Conservation (phyloP, 345 rosid species). For the Melaleuca quinquenervia region DNA sequence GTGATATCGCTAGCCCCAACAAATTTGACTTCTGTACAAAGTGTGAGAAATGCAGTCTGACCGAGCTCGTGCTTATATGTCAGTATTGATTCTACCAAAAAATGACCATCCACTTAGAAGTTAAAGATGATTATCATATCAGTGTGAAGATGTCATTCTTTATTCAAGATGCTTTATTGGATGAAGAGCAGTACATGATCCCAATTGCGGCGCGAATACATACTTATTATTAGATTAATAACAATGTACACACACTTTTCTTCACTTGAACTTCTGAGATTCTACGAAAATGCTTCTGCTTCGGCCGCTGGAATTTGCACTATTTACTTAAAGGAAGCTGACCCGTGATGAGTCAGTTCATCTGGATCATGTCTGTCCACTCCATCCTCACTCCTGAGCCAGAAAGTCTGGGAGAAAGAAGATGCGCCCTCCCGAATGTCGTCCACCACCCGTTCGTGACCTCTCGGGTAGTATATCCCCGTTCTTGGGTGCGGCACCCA, state of each 20-base stretch:
- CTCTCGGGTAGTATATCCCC: conserved; percentile 9
- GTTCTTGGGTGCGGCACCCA: conserved; percentile 10
- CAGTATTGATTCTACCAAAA: not conserved
- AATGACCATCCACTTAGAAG: not conserved
- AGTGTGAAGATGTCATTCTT: not conserved
- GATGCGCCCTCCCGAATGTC: conserved; percentile 1
- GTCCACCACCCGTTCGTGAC: conserved; percentile 8
- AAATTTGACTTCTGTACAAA: not conserved
- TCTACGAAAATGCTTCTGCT: not conserved
- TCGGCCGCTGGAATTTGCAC: not conserved
- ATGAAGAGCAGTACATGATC: not conserved
- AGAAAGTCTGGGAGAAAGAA: conserved; percentile 2
- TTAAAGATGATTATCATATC: not conserved
- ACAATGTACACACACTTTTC: not conserved
- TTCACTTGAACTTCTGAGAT: not conserved
- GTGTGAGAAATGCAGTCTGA: not conserved
- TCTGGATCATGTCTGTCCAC: not conserved
- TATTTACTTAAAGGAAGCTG: not conserved
- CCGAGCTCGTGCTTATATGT: not conserved
- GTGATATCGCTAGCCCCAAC: not conserved
- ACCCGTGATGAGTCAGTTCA: not conserved
- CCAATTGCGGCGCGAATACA: not conserved
- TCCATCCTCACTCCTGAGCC: conserved; percentile 3
- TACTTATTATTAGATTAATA: not conserved
- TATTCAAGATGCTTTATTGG: not conserved